Conservation (phyloP, 164 flowering plant genomes). For the Sedum album region DNA sequence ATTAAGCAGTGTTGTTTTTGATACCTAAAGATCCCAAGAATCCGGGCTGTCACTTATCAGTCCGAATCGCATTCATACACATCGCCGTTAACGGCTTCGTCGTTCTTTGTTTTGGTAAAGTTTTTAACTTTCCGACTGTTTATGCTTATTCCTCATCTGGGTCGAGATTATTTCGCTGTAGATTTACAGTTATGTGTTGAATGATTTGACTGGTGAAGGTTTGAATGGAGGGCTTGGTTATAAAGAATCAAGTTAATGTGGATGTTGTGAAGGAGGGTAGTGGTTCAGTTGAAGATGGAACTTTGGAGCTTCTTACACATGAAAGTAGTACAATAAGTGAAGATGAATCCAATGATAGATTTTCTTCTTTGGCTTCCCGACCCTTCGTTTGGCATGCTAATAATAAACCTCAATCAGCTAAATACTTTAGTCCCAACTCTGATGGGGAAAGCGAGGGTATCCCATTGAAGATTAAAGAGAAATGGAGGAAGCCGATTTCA, state of each 20-base stretch:
- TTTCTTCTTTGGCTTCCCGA: neutral
- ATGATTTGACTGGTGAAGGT: neutral
- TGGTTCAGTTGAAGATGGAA: neutral
- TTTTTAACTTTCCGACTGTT: neutral
- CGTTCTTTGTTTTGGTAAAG: neutral
- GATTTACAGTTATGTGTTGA: neutral
- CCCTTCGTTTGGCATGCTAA: neutral
- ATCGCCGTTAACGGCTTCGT: neutral
- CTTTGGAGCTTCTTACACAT: neutral
- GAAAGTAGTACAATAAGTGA: neutral
- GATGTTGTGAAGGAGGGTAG: no score
- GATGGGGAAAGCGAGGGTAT: neutral
- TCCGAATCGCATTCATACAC: neutral
- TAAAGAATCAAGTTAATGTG: neutral
- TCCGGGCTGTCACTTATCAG: neutral
- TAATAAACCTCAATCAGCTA: neutral
- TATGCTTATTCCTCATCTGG: neutral
- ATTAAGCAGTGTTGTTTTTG: neutral
- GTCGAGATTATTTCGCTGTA: neutral
- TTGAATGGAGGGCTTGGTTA: neutral
- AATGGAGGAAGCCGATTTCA: neutral
- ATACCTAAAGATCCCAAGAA: neutral
- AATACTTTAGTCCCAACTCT: neutral
- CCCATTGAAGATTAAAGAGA: neutral
- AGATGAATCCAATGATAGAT: neutral